A percentile compares a stretch with the other conserved stretches of the same genome.
These are phyloP conservation scores for Talaromyces borbonicus DNA, from an alignment of 495 filamentous ascomycete species.

Conservation along the genomic window DNA sequence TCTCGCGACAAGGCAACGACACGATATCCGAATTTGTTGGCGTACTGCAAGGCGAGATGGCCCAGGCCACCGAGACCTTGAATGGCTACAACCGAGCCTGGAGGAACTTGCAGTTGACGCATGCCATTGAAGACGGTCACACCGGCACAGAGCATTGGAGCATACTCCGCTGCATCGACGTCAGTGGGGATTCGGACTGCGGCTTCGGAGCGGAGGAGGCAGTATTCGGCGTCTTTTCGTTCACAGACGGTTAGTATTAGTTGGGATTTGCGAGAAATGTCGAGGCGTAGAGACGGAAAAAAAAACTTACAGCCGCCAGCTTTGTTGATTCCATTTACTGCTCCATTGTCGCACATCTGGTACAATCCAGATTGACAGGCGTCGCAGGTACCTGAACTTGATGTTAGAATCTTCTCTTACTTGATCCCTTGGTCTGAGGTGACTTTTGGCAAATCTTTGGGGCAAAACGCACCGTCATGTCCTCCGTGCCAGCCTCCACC, in stretches of 20 bases:
- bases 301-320: conserved; percentile 37
- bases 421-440: background rate
- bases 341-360: conserved; percentile 43
- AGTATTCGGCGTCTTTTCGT: conserved; percentile 53
- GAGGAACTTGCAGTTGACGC: conserved; percentile 46
- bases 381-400: conserved; percentile 25
- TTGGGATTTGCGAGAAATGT: too few relatives aligned
- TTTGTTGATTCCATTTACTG: conserved; percentile 42
- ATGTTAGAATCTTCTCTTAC: background rate
- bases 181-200: conserved; percentile 49
- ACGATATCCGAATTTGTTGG: conserved; percentile 53
- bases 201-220: conserved; percentile 50
- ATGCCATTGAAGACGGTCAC: conserved; percentile 66
- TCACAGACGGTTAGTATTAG: too few relatives aligned
- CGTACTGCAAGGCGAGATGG: conserved; percentile 59
- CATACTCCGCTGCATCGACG: conserved; percentile 48
- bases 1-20: conserved; percentile 53
- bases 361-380: conserved; percentile 38
- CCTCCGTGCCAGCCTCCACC: conserved; percentile 51
- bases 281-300: background rate
- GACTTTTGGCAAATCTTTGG: background rate
- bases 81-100: conserved; percentile 50
- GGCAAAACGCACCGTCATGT: conserved; percentile 20
- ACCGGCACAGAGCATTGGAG: conserved; percentile 63
- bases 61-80: conserved; percentile 60